Evolutionary conservation across 1,284 basidiomycete species (phyloP).

Genomic region (Ceratobasidium sp.): DNA sequence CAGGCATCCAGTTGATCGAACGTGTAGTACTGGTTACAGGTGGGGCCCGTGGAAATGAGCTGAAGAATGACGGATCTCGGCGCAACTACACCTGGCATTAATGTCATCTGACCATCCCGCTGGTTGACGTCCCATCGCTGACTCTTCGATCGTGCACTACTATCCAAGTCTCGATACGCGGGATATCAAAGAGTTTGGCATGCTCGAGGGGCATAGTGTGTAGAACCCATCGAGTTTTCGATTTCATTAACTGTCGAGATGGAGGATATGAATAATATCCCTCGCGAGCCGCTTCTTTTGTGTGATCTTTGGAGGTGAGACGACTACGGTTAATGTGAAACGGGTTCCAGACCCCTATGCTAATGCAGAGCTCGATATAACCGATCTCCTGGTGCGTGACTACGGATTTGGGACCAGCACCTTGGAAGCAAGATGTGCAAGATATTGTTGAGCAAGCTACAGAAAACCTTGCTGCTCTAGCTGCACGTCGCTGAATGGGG

Average conservation of each 20-base stretch:
- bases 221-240: slow-evolving; percentile 87
- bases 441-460: too few relatives aligned
- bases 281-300: too few relatives aligned
- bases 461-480: neutral
- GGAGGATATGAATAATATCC: too few relatives aligned
- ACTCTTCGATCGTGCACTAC: too few relatives aligned
- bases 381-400: too few relatives aligned
- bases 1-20: neutral
- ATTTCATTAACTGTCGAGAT: slow-evolving; percentile 91
- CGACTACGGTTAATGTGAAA: too few relatives aligned
- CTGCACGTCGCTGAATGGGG: neutral
- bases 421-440: too few relatives aligned
- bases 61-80: neutral
- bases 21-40: neutral
- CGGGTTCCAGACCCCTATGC: too few relatives aligned
- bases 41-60: neutral
- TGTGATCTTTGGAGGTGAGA: too few relatives aligned
- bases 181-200: slow-evolving; percentile 64
- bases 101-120: neutral
- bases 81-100: neutral
- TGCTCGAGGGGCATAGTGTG: slow-evolving; percentile 90
- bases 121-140: neutral
- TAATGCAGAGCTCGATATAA: too few relatives aligned
- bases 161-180: too few relatives aligned
- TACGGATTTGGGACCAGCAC: too few relatives aligned